Evolutionary conservation across 2,329 filamentous ascomycete species (phyloP).

Genomic region (Elsinoe batatas): DNA sequence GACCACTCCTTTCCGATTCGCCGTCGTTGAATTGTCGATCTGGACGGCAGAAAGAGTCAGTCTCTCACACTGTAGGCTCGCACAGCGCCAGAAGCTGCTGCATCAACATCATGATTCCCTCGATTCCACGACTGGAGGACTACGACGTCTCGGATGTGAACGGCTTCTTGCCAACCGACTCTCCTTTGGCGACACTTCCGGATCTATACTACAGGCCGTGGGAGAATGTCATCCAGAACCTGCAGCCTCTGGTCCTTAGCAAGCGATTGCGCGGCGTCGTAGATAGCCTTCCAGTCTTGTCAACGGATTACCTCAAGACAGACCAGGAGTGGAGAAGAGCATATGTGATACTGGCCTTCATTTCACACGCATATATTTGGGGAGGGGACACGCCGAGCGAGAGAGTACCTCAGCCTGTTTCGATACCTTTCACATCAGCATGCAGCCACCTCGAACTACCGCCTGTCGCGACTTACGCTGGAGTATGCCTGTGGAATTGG

Average conservation of each 20-base stretch:
- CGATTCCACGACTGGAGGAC: conserved; percentile 50
- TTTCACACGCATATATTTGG: conserved; percentile 85
- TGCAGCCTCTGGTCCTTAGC: conserved; percentile 79
- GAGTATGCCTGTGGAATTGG: conserved; percentile 92
- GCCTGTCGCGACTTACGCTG: conserved; percentile 88
- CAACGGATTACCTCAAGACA: conserved; percentile 68
- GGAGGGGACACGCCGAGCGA: conserved; percentile 63
- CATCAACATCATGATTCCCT: conserved; percentile 29
- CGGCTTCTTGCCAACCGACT: conserved; percentile 78
- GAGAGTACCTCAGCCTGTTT: conserved; percentile 67
- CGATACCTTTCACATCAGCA: conserved; percentile 69
- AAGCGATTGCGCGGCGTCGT: conserved; percentile 72
- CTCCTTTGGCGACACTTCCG: conserved; percentile 69
- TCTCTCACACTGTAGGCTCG: neutral
- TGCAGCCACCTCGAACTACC: conserved; percentile 69
- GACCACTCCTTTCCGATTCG: neutral
- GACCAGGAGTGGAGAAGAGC: conserved; percentile 87
- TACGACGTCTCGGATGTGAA: conserved; percentile 70
- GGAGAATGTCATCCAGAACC: conserved; percentile 76
- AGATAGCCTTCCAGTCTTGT: conserved; percentile 71
- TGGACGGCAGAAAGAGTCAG: neutral
- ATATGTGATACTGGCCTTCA: conserved; percentile 67
- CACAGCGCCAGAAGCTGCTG: conserved; percentile 13
- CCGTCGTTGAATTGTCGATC: neutral
- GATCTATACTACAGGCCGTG: conserved; percentile 91